Base-by-base conservation (phyloP, 225 moss, liverwort and hornwort genomes). In the Antitrichia curtipendula region DNA sequence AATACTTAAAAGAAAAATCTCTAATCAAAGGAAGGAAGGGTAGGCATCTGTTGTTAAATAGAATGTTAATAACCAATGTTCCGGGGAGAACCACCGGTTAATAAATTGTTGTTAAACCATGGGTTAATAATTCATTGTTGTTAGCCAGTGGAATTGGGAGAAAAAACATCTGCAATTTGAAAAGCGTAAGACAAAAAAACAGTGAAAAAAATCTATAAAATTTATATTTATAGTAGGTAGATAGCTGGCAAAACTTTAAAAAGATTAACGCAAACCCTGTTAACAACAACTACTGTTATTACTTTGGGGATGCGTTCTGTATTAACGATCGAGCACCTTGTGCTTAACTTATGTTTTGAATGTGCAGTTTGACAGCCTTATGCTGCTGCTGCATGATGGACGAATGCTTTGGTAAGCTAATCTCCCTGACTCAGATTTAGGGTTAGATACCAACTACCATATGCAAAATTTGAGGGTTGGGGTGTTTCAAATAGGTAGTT, bases 341-440 rank as follows among this genome's bases (percentile, higher is more conserved):
- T 47, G 70, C 4, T 41, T 14, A 40, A 40, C 24, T 14, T 34
- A 7, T 20, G 16, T 36, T 85, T 87, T 64, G 38, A 50, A 63
- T 56, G 73, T 86, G 74, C 87, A 92, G 92, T 85, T 89, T 92
- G 87, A 45, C 87, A 1, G 92, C 90, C 6, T 53, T 92, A 36
- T 92, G 92, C 31, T 92, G 92, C 20, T 92, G 92, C 36, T 92
- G 92, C 47, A 49, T 92, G 85, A 87, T 92, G 85, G 92, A 92
- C 2, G 90, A 92, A 78, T 92, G 92, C 61, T 89, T 89, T 32
- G 92, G 92, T 92, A 89, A 45, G 45, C 45, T 45, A 45, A 81
- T 61, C n/a, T 12, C 34, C 27, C 41, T 57, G 8, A 77, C 47
- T 29, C 49, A 25, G 34, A 57, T 82, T 25, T 25, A 61, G 62